Percentiles rank a stretch among this genome's conserved stretches.
Evolutionary conservation across 192 early-diverging fungal genomes (phyloP).

Genomic region (Oehlia diaphana): DNA sequence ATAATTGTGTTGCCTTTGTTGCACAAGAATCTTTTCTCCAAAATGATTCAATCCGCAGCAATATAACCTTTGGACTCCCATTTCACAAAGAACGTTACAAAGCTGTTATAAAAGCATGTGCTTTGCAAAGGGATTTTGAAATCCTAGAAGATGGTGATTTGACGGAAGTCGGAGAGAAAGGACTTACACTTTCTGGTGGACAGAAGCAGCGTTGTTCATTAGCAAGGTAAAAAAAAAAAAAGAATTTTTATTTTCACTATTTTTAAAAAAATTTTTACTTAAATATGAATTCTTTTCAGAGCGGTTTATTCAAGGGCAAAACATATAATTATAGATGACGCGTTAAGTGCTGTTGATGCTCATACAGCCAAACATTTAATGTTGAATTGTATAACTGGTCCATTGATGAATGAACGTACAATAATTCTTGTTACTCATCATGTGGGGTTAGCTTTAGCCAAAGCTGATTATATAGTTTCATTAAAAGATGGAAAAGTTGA

Average conservation of each 20-base stretch:
- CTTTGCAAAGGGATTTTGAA: conserved; percentile 80
- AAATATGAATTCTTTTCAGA: conserved; percentile 34
- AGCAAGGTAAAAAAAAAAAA: conserved; percentile 82
- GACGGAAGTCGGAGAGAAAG: conserved; percentile 93
- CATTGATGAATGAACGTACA: conserved; percentile 74
- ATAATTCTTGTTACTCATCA: conserved; percentile 89
- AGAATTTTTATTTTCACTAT: conserved; percentile 31
- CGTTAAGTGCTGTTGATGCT: conserved; percentile 91
- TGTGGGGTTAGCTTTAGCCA: conserved; percentile 41
- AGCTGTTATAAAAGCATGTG: conserved; percentile 79
- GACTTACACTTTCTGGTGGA: conserved; percentile 83
- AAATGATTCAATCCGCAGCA: conserved; percentile 74
- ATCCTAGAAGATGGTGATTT: conserved; percentile 82
- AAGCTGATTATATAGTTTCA: conserved; percentile 17
- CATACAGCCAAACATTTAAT: conserved; percentile 88
- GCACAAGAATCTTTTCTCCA: conserved; percentile 70
- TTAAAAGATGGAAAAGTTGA: conserved; percentile 38
- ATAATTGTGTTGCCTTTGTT: conserved; percentile 72
- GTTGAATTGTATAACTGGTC: conserved; percentile 67
- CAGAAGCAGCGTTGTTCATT: conserved; percentile 84
- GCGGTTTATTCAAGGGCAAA: conserved; percentile 73
- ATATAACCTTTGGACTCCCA: conserved; percentile 82
- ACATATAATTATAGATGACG: conserved; percentile 80
- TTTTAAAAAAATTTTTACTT: neutral
- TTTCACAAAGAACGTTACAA: conserved; percentile 78